Conservation (phyloP, 306 rosid genomes). For the Sesbania bispinosa region DNA sequence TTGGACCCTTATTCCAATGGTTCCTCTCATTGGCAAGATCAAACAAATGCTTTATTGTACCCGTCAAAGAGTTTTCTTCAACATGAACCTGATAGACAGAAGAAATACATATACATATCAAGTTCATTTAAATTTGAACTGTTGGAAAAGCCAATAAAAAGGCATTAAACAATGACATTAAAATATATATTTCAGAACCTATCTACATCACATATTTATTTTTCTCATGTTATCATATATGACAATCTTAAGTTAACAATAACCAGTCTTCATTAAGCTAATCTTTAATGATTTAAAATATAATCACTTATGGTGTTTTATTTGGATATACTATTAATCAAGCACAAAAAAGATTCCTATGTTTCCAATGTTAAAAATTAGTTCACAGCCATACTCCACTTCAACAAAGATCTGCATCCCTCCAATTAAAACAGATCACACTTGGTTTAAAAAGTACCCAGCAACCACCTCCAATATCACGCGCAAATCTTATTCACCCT, state of each 20-base stretch:
- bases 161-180: not conserved
- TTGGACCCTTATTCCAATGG: conserved; percentile 50
- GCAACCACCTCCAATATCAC: no score
- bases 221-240: not conserved
- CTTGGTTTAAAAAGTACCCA: no score
- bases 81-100: conserved; percentile 27
- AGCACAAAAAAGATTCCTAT: no score
- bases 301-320: no score
- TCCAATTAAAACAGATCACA: no score
- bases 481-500: no score
- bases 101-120: not conserved
- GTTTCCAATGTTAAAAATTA: no score
- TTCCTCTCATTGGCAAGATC: conserved; percentile 54
- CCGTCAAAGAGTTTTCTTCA: conserved; percentile 7
- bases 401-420: no score
- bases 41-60: not conserved
- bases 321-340: no score
- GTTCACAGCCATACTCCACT: no score
- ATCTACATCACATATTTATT: not conserved
- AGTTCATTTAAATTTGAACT: not conserved
- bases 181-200: not conserved
- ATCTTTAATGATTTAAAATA: no score
- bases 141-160: not conserved
- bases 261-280: no score
- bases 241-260: not conserved